Evolutionary conservation across 2,329 filamentous ascomycete genomes (phyloP).

Genomic region (Apiospora hydei): DNA sequence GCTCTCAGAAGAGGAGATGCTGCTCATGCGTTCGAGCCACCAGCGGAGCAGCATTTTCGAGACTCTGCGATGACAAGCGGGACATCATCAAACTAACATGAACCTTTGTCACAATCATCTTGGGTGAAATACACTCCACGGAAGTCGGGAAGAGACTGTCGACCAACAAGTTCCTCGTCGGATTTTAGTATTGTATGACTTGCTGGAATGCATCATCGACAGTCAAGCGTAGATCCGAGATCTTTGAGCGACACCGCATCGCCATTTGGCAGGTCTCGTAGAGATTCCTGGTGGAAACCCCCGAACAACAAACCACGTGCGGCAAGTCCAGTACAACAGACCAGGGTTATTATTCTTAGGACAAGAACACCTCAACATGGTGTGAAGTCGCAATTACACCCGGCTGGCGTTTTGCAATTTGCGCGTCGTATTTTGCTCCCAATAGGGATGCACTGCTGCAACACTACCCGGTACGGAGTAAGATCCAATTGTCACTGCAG

Average conservation of each 20-base stretch:
- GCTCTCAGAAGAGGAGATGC: conserved; percentile 37
- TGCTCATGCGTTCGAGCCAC: conserved; percentile 3
- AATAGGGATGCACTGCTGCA: neutral
- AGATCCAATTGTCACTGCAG: neutral
- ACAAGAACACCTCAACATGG: neutral
- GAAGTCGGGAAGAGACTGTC: neutral
- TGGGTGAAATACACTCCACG: neutral
- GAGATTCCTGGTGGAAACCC: neutral
- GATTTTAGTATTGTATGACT: neutral
- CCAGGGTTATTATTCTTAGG: neutral
- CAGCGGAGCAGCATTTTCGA: neutral
- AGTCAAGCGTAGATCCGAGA: neutral
- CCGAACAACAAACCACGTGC: neutral
- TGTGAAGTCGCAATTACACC: neutral
- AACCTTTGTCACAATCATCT: neutral
- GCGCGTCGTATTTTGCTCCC: neutral
- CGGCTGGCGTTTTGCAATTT: neutral
- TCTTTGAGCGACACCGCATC: neutral
- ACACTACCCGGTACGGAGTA: neutral
- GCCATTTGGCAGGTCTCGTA: neutral
- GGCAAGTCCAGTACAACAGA: neutral
- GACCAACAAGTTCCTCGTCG: no score
- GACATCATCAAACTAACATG: neutral
- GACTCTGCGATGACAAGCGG: neutral
- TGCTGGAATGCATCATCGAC: neutral